These are phyloP conservation scores for Ascomycota sp. DNA, from an alignment of 2,329 filamentous ascomycete species.

Conservation along the genomic window DNA sequence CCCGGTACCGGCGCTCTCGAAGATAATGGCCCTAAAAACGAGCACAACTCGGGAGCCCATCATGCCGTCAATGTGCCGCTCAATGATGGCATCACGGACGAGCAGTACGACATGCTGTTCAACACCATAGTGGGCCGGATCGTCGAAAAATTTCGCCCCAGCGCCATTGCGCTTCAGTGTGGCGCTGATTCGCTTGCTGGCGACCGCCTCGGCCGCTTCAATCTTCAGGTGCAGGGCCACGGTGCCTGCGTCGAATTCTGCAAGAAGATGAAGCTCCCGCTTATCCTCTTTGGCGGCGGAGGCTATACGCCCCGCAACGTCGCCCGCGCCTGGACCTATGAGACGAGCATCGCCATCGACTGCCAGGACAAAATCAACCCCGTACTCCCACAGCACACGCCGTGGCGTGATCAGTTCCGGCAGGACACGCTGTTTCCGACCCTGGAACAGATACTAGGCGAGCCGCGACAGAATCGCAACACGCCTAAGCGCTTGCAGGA, in stretches of 20 bases:
- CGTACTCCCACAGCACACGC: slow-evolving; percentile 58
- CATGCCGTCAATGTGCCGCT: slow-evolving; percentile 82
- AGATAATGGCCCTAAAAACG: slow-evolving; percentile 64
- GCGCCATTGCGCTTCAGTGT: slow-evolving; percentile 84
- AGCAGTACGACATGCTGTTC: slow-evolving; percentile 75
- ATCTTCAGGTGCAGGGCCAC: slow-evolving; percentile 87
- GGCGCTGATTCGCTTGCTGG: slow-evolving; percentile 88
- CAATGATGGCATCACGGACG: slow-evolving; percentile 77
- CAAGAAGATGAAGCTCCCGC: slow-evolving; percentile 59
- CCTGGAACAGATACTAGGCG: slow-evolving; percentile 49
- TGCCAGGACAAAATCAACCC: slow-evolving; percentile 49
- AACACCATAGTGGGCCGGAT: slow-evolving; percentile 59
- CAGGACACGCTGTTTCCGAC: slow-evolving; percentile 77
- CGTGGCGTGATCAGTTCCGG: slow-evolving; percentile 75
- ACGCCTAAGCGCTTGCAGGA: slow-evolving; percentile 53
- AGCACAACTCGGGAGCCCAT: slow-evolving; percentile 71
- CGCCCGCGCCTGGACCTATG: slow-evolving; percentile 88
- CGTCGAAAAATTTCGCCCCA: slow-evolving; percentile 67
- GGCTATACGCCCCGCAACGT: slow-evolving; percentile 96
- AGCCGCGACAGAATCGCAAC: slow-evolving; percentile 60
- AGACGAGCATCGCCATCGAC: slow-evolving; percentile 76
- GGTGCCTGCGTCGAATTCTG: slow-evolving; percentile 79
- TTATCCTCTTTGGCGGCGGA: slow-evolving; percentile 82
- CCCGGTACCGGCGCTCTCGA: slow-evolving; percentile 77
- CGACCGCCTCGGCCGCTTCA: slow-evolving; percentile 86